These are phyloP conservation scores for Talaromyces sp. DNA, from an alignment of 2,329 filamentous ascomycete genomes.

Conservation along the genomic window DNA sequence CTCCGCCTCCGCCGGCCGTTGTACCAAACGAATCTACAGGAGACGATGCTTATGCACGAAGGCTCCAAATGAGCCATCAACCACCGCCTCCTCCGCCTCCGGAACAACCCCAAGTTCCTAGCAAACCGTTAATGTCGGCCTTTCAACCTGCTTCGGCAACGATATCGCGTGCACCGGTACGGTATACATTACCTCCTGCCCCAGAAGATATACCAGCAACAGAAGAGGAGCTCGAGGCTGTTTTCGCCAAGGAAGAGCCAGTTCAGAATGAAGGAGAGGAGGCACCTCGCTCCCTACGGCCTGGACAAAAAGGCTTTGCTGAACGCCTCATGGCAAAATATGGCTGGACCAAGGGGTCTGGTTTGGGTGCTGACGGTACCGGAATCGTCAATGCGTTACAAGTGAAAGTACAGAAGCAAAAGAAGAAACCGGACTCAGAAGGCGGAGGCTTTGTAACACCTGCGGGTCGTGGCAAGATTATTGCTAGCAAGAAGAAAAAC, in stretches of 20 bases:
- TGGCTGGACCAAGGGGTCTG: constrained; percentile 84
- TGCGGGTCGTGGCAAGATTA: constrained; percentile 70
- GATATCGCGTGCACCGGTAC: constrained; percentile 75
- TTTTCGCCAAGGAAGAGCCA: constrained; percentile 39
- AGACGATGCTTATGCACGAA: constrained; percentile 66
- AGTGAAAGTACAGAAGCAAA: constrained; percentile 80
- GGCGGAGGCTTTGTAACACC: constrained; percentile 73
- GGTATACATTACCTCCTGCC: constrained; percentile 59
- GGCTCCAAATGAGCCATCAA: constrained; percentile 52
- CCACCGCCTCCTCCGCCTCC: constrained; percentile 29
- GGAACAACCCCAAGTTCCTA: constrained; percentile 25
- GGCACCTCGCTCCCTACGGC: constrained; percentile 59
- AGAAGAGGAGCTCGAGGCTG: constrained; percentile 50
- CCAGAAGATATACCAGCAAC: constrained; percentile 52
- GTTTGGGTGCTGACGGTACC: constrained; percentile 74
- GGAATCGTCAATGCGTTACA: constrained; percentile 83
- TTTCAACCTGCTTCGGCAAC: constrained; percentile 49
- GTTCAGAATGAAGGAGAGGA: constrained; percentile 37
- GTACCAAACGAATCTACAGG: constrained; percentile 59
- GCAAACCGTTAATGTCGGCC: constrained; percentile 37
- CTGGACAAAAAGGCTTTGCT: constrained; percentile 80
- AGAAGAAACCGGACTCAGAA: constrained; percentile 73
- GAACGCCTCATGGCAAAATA: constrained; percentile 88
- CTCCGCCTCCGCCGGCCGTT: constrained; percentile 41
- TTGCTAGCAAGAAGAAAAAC: constrained; percentile 65